These are phyloP conservation scores for Flaveria floridana DNA, from an alignment of 140 eudicot species.

Conservation along the genomic window DNA sequence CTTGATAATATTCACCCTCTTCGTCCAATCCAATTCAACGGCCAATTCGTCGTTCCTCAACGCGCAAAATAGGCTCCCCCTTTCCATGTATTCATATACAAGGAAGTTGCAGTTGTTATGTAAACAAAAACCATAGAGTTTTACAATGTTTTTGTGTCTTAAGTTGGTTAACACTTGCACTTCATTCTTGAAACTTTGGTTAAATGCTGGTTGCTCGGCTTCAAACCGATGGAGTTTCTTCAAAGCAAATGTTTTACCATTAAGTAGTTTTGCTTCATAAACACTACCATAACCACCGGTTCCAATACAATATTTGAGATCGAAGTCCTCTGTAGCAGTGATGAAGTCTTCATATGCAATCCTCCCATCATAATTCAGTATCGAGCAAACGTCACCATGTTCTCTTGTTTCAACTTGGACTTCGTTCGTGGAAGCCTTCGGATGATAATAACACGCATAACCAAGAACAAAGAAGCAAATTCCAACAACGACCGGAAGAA, in stretches of 20 bases:
- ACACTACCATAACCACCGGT: constrained; percentile 35
- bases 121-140: constrained; percentile 33
- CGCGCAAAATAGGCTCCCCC: constrained; percentile 30
- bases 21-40: constrained; percentile 23
- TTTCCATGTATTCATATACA: constrained; percentile 33
- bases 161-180: constrained; percentile 31
- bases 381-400: constrained; percentile 24
- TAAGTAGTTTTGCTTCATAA: constrained; percentile 32
- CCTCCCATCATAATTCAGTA: constrained; percentile 32
- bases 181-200: constrained; percentile 32
- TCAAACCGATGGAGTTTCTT: constrained; percentile 30
- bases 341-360: constrained; percentile 34
- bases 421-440: neutral
- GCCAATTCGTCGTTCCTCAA: constrained; percentile 2
- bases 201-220: constrained; percentile 22
- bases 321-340: constrained; percentile 27
- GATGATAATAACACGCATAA: constrained; percentile 2
- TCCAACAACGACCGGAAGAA: constrained; percentile 21
- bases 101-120: constrained; percentile 32
- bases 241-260: constrained; percentile 29
- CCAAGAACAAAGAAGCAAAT: constrained; percentile 19
- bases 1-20: constrained; percentile 31
- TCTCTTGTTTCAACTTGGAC: neutral
- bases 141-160: constrained; percentile 30
- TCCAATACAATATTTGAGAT: constrained; percentile 33